Conservation (phyloP, 805 yeast genomes). For the Torulaspora delbrueckii region DNA sequence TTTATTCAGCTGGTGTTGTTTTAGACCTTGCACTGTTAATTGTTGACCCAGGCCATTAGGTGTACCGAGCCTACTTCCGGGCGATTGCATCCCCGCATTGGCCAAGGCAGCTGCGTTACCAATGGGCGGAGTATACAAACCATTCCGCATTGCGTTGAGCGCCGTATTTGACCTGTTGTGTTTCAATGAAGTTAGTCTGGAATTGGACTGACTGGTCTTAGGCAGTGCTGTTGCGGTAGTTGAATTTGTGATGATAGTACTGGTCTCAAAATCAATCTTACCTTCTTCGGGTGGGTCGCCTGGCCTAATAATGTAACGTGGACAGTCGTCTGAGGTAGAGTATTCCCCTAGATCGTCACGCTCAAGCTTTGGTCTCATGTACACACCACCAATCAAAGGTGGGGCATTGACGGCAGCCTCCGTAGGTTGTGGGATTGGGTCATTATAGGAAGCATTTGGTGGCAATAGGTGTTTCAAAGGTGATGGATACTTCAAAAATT, state of each 20-base stretch:
- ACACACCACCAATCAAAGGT: conserved; percentile 91
- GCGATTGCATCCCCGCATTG: conserved; percentile 6
- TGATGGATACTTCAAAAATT: conserved; percentile 71
- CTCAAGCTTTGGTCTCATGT: conserved; percentile 64
- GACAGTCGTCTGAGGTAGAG: conserved; percentile 45
- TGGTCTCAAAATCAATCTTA: conserved; percentile 31
- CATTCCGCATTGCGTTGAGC: conserved; percentile 20
- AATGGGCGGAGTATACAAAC: conserved; percentile 17
- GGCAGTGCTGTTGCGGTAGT: conserved; percentile 21
- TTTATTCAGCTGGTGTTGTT: conserved; percentile 24
- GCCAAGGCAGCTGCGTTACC: conserved; percentile 13
- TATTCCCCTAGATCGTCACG: conserved; percentile 83
- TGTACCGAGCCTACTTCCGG: conserved; percentile 8
- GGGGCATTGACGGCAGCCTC: conserved; percentile 84
- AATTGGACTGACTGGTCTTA: conserved; percentile 21
- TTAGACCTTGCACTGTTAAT: conserved; percentile 24
- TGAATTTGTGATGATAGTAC: conserved; percentile 26
- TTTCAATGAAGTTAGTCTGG: conserved; percentile 18
- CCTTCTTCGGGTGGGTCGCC: conserved; percentile 39
- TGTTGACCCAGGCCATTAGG: conserved; percentile 12
- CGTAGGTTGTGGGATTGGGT: conserved; percentile 77
- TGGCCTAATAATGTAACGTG: conserved; percentile 42
- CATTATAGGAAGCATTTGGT: conserved; percentile 62
- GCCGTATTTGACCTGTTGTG: conserved; percentile 17
- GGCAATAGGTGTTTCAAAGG: conserved; percentile 79